Conservation (phyloP, 2,329 filamentous ascomycete genomes). For the Pseudogymnoascus sp. region DNA sequence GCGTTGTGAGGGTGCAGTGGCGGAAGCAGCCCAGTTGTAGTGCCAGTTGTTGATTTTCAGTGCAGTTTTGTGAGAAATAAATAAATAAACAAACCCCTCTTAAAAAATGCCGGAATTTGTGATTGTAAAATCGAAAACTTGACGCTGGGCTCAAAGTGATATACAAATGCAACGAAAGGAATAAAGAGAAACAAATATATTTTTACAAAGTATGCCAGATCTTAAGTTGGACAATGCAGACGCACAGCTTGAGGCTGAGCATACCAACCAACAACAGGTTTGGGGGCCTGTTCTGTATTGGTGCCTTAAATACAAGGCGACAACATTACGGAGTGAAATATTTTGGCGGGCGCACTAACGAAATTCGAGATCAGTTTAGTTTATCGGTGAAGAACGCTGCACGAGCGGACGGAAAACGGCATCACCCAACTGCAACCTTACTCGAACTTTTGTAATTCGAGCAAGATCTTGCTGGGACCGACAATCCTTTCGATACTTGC, state of each 20-base stretch:
- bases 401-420: slow-evolving; percentile 2
- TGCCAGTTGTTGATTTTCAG: neutral
- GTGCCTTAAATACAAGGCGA: neutral
- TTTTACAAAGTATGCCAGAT: neutral
- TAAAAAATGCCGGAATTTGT: neutral
- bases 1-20: neutral
- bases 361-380: slow-evolving; percentile 10
- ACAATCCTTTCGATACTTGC: neutral
- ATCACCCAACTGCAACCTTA: slow-evolving; percentile 3
- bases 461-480: neutral
- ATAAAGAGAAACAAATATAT: neutral
- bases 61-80: neutral
- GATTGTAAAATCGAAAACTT: neutral
- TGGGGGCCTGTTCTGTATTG: neutral
- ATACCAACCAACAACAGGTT: neutral
- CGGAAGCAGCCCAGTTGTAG: neutral
- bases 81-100: neutral
- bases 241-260: neutral
- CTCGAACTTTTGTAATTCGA: neutral
- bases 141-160: neutral
- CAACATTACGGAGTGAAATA: neutral
- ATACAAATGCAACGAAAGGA: neutral
- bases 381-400: slow-evolving; percentile 3
- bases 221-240: neutral
- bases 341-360: slow-evolving; percentile 7